phyloP scores from a whole-genome alignment of 306 rosid species.

The Vigna mungo region DNA sequence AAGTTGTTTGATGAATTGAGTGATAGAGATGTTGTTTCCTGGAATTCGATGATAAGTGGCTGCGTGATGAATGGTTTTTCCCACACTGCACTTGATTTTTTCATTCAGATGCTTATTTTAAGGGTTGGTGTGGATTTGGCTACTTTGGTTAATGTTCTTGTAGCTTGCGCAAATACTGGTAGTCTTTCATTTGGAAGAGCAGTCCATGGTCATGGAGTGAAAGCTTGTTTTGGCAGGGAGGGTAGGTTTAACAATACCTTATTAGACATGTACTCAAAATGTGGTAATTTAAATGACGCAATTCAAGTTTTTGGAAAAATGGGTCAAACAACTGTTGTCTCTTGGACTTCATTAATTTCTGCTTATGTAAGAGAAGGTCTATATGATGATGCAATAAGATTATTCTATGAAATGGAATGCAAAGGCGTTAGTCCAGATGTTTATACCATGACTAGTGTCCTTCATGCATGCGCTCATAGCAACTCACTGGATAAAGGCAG shows the following conservation, averaged over 20 bases:
- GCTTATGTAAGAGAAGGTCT: slow-evolving; percentile 70
- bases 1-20: slow-evolving; percentile 71
- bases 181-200: slow-evolving; percentile 57
- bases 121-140: slow-evolving; percentile 72
- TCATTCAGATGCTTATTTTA: slow-evolving; percentile 53
- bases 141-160: slow-evolving; percentile 65
- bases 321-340: slow-evolving; percentile 64
- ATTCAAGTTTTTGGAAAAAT: slow-evolving; percentile 61
- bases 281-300: slow-evolving; percentile 59
- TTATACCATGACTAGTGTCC: slow-evolving; percentile 61
- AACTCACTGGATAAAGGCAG: slow-evolving; percentile 59
- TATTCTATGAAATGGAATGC: slow-evolving; percentile 64
- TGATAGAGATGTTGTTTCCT: slow-evolving; percentile 73
- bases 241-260: slow-evolving; percentile 64
- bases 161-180: slow-evolving; percentile 67
- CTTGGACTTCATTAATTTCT: slow-evolving; percentile 77
- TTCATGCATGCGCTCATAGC: slow-evolving; percentile 68
- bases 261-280: slow-evolving; percentile 78
- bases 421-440: slow-evolving; percentile 58
- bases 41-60: slow-evolving; percentile 86
- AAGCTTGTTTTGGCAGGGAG: slow-evolving; percentile 52
- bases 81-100: slow-evolving; percentile 57
- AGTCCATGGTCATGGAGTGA: slow-evolving; percentile 61
- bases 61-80: slow-evolving; percentile 58
- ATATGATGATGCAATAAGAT: slow-evolving; percentile 56